phyloP scores from a whole-genome alignment of 495 filamentous ascomycete species.

The Penicillium riverlandense region DNA sequence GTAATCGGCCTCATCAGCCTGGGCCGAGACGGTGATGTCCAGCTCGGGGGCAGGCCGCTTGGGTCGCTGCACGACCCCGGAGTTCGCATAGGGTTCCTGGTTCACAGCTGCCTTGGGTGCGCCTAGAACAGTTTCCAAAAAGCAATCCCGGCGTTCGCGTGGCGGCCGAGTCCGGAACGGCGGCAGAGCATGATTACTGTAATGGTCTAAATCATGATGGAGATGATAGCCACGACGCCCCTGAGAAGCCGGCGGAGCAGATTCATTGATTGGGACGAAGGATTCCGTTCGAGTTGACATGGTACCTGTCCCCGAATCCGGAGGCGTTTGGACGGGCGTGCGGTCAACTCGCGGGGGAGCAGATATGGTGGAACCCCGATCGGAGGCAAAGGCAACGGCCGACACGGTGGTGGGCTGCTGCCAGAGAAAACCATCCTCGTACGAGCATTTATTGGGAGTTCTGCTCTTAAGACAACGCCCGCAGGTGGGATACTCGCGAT shows the following conservation, averaged over 20 bases:
- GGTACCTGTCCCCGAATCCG: conserved; percentile 28
- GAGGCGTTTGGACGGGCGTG: conserved; percentile 21
- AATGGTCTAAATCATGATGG: background rate
- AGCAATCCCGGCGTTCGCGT: conserved; percentile 26
- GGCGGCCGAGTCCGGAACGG: conserved; percentile 1
- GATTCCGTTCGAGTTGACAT: conserved; percentile 23
- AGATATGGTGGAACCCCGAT: conserved; percentile 17
- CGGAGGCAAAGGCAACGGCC: conserved; percentile 18
- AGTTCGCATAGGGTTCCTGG: conserved; percentile 29
- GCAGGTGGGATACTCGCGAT: conserved; percentile 57
- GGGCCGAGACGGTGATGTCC: conserved; percentile 1
- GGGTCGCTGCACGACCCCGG: conserved; percentile 24
- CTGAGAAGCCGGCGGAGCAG: background rate
- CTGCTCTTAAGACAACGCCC: conserved; percentile 53
- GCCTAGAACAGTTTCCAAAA: conserved; percentile 38
- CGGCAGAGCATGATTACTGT: conserved; percentile 11
- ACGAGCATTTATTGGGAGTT: conserved; percentile 32
- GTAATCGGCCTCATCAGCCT: conserved; percentile 3
- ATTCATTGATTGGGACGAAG: conserved; percentile 8
- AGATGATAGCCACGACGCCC: no score
- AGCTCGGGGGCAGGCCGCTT: conserved; percentile 14
- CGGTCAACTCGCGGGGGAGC: conserved; percentile 13
- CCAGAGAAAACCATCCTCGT: conserved; percentile 43
- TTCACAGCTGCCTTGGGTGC: conserved; percentile 34
- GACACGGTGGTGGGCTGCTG: conserved; percentile 35